These are phyloP conservation scores for Kwoniella sp. DNA, from an alignment of 768 basidiomycete genomes.

Conservation along the genomic window DNA sequence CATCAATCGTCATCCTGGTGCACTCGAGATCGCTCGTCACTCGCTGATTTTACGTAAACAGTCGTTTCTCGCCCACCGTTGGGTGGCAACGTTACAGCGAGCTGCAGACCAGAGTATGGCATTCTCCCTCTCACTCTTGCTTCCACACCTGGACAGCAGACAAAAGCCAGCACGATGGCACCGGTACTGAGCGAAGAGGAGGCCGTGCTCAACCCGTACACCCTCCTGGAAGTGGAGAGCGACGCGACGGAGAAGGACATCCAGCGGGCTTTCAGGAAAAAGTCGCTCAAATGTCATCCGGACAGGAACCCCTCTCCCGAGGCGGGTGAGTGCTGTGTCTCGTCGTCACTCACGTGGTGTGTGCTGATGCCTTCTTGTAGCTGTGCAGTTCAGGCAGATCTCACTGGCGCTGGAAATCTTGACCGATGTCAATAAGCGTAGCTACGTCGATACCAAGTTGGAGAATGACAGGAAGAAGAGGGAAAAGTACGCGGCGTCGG, in stretches of 20 bases:
- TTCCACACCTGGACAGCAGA: too few relatives aligned
- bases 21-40: too few relatives aligned
- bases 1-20: too few relatives aligned
- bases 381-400: slow-evolving; percentile 41
- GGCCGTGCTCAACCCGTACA: slow-evolving; percentile 40
- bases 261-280: slow-evolving; percentile 34
- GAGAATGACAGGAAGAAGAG: slow-evolving; percentile 34
- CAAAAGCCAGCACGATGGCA: slow-evolving; percentile 37
- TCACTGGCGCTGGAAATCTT: slow-evolving; percentile 41
- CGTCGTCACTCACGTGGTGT: background rate
- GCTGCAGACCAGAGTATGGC: too few relatives aligned
- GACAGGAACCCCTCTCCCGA: slow-evolving; percentile 35
- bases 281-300: slow-evolving; percentile 47
- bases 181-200: slow-evolving; percentile 47
- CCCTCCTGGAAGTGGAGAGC: slow-evolving; percentile 21
- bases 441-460: slow-evolving; percentile 37
- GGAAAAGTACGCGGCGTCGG: slow-evolving; percentile 41
- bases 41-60: too few relatives aligned
- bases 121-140: too few relatives aligned
- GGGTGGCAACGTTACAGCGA: background rate
- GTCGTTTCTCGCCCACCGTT: background rate
- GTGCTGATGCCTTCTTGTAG: slow-evolving; percentile 3
- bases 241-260: slow-evolving; percentile 44
- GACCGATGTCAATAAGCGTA: slow-evolving; percentile 31
- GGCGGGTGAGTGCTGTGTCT: slow-evolving; percentile 15